Evolutionary conservation across 164 flowering plant genomes (phyloP), one percentile per base, ranked within the genome.

Genomic region (Sedum album): DNA sequence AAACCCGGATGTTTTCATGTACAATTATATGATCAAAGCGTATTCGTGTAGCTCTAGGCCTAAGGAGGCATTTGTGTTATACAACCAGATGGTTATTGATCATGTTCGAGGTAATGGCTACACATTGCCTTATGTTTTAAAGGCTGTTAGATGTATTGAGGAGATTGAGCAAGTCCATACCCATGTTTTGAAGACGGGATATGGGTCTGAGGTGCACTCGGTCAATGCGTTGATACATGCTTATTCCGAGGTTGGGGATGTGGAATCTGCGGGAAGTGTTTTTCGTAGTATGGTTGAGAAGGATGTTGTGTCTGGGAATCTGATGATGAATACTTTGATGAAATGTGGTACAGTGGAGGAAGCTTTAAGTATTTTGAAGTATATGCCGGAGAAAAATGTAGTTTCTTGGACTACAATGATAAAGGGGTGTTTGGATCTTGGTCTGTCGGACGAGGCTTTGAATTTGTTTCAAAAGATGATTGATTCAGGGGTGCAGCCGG

Each of bases 401-500:
- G 62, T 57, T 57, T 57, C 31, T 20, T 82, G 86, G 86, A 78
- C 79, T 31, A 80, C 74, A 46, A 70, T 83, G 81, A 68, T 83
- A 28, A 67, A 83, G 6, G 84, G 86, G 2, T 78, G 75, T 55
- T 67, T 73, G 0, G 68, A 75, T 38, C 73, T 73, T 23, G 74
- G 78, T 13, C 55, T 71, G 79, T 31, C 60, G 20, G 51, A 20
- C 31, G 77, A 78, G 68, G 83, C 82, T 28, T 67, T 83, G 60
- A 53, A 4, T 4, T 9, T 78, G 14, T 81, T 83, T 46, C 71
- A 66, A 10, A 73, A 75, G 49, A 73, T 79, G 84, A 75, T 73
- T 72, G 67, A 18, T 28, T 67, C 70, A 20, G 63, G 68, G 20
- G 68, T 65, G 28, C 14, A 14, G 33, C 68, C 73, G 2, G 77